These are phyloP conservation scores for Stentor coeruleus DNA, from an alignment of 73 alveolate species.

Conservation along the genomic window DNA sequence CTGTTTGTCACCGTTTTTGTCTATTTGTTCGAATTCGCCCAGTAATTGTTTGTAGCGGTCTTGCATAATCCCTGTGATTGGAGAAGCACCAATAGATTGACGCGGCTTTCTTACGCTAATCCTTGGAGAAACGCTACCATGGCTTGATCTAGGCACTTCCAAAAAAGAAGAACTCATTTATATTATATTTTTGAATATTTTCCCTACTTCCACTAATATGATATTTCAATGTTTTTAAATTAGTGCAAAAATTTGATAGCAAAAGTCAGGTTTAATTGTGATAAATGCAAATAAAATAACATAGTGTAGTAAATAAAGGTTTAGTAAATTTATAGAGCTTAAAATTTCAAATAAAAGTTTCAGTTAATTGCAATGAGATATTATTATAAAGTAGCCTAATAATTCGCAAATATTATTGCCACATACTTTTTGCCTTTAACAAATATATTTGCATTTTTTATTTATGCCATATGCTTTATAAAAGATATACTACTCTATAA, in stretches of 20 bases:
- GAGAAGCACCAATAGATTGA: constrained; percentile 7
- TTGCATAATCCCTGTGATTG: constrained; percentile 9
- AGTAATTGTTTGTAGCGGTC: constrained; percentile 18
- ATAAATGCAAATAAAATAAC: neutral
- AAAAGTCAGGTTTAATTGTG: neutral
- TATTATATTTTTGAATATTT: neutral
- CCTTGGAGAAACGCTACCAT: neutral
- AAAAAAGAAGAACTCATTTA: constrained; percentile 2
- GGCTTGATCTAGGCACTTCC: neutral
- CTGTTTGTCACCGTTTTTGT: neutral
- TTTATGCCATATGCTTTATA: no score
- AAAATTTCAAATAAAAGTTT: neutral
- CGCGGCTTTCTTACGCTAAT: neutral
- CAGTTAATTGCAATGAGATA: no score
- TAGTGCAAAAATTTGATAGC: neutral
- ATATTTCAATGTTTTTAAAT: neutral
- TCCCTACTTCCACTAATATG: neutral
- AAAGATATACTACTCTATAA: no score
- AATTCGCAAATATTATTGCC: no score
- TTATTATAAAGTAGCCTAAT: no score
- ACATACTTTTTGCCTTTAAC: no score
- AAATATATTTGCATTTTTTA: no score
- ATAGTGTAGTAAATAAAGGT: neutral
- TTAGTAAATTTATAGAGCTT: neutral
- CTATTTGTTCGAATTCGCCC: constrained; percentile 19